Evolutionary conservation across 768 basidiomycete species (phyloP).

Genomic region (Lepiota brunneoincarnata): DNA sequence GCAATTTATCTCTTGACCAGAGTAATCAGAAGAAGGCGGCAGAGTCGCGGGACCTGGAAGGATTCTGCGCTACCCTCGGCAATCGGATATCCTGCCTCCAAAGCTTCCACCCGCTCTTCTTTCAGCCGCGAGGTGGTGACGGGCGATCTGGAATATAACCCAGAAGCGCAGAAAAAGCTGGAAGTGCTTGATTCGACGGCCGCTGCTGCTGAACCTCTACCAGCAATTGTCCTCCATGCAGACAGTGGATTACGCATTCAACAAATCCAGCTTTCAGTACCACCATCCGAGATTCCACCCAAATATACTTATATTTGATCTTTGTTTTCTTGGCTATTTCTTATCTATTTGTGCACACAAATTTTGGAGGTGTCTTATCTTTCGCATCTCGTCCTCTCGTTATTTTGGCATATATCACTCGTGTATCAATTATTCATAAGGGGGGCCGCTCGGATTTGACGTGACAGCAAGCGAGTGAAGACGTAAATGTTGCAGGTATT

Average conservation of each 20-base stretch:
- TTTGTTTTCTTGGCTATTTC: too few species aligned
- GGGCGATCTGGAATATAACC: slow-evolving; percentile 11
- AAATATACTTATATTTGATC: slow-evolving; percentile 3
- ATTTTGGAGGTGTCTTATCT: too few species aligned
- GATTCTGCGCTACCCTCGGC: slow-evolving; percentile 3
- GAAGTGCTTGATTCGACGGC: not conserved
- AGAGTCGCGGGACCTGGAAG: not conserved
- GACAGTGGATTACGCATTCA: slow-evolving; percentile 2
- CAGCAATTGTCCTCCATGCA: slow-evolving; percentile 1
- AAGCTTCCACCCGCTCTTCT: not conserved
- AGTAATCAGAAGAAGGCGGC: not conserved
- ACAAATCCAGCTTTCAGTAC: too few species aligned
- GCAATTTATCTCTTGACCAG: not conserved
- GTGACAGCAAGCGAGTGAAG: too few species aligned
- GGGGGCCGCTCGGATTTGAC: too few species aligned
- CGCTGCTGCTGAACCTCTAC: not conserved
- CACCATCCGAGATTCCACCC: not conserved
- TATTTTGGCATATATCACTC: too few species aligned
- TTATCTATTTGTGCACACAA: not conserved
- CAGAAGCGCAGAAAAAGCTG: slow-evolving; percentile 8
- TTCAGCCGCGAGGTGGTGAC: slow-evolving; percentile 8
- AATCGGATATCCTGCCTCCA: slow-evolving; percentile 1
- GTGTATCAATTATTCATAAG: too few species aligned
- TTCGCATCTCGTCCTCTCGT: too few species aligned
- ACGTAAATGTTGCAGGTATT: too few species aligned